phyloP scores from a whole-genome alignment of 2,329 filamentous ascomycete species.

The Talaromyces marneffei region DNA sequence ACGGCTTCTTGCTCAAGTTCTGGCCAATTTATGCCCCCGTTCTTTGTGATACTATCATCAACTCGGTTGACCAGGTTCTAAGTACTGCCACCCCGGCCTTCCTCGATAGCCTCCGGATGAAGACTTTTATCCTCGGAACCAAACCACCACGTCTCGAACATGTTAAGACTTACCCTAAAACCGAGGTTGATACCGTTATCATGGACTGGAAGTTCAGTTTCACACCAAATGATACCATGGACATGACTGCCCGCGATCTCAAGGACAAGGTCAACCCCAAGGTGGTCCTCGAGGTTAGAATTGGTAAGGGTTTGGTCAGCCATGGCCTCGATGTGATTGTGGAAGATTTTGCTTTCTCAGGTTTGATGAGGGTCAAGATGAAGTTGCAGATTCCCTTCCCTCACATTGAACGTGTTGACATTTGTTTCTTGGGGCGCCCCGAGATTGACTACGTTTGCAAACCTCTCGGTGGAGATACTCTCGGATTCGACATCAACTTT shows the following conservation, averaged over 20 bases:
- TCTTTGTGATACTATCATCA: conserved; percentile 84
- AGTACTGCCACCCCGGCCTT: conserved; percentile 89
- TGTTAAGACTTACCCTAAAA: conserved; percentile 95
- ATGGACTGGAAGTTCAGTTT: conserved; percentile 99
- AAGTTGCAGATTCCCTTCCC: conserved; percentile 96
- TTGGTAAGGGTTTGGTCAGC: conserved; percentile 94
- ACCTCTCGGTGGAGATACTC: conserved; percentile 86
- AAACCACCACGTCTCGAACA: conserved; percentile 96
- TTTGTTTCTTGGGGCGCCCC: conserved; percentile 86
- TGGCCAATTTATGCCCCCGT: conserved; percentile 98
- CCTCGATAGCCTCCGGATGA: conserved; percentile 86
- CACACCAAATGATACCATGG: conserved; percentile 86
- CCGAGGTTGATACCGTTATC: conserved; percentile 87
- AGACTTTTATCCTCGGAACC: conserved; percentile 86
- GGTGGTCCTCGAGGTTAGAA: conserved; percentile 84
- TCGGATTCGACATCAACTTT: conserved; percentile 99
- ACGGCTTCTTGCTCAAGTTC: conserved; percentile 96
- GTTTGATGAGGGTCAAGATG: conserved; percentile 93
- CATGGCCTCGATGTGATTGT: conserved; percentile 97
- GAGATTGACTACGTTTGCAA: conserved; percentile 97
- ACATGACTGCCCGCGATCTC: conserved; percentile 83
- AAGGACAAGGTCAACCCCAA: conserved; percentile 97
- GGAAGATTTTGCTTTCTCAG: conserved; percentile 93
- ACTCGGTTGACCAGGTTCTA: conserved; percentile 90
- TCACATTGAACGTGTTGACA: conserved; percentile 88